These are phyloP conservation scores for Escovopsis sp. DNA, from an alignment of 2,329 filamentous ascomycete genomes.

Conservation along the genomic window DNA sequence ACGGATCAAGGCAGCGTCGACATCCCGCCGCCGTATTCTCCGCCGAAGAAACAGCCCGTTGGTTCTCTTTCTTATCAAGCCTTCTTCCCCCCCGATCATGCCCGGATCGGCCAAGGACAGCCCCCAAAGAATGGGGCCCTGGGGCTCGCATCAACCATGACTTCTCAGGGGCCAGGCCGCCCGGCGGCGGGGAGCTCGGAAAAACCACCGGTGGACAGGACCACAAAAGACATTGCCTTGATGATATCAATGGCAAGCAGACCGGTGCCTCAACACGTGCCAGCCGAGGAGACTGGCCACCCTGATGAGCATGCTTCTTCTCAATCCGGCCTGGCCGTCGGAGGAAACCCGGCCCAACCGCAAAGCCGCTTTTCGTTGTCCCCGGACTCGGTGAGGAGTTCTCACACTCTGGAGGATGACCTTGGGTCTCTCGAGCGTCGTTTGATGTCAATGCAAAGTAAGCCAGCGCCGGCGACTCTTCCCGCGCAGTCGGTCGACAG, in stretches of 20 bases:
- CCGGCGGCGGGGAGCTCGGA: background rate
- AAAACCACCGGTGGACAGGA: background rate
- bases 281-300: background rate
- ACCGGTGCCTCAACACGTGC: background rate
- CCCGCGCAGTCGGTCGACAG: constrained; percentile 2
- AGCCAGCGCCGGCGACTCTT: constrained; percentile 1
- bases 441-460: background rate
- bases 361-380: constrained; percentile 6
- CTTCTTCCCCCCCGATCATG: constrained; percentile 41
- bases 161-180: constrained; percentile 28
- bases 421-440: background rate
- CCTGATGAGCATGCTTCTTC: background rate
- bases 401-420: background rate
- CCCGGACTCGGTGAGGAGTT: constrained; percentile 1
- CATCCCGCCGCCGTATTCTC: constrained; percentile 42
- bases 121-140: constrained; percentile 50
- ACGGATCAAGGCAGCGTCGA: constrained; percentile 24
- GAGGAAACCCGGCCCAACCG: background rate
- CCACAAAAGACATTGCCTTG: background rate
- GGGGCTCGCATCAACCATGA: constrained; percentile 46
- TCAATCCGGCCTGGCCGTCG: background rate
- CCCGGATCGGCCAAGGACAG: constrained; percentile 31
- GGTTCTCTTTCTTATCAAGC: constrained; percentile 36
- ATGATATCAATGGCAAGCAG: background rate
- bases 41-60: constrained; percentile 25